phyloP scores from a whole-genome alignment of 768 basidiomycete species.

The Stropharia rugosoannulata region DNA sequence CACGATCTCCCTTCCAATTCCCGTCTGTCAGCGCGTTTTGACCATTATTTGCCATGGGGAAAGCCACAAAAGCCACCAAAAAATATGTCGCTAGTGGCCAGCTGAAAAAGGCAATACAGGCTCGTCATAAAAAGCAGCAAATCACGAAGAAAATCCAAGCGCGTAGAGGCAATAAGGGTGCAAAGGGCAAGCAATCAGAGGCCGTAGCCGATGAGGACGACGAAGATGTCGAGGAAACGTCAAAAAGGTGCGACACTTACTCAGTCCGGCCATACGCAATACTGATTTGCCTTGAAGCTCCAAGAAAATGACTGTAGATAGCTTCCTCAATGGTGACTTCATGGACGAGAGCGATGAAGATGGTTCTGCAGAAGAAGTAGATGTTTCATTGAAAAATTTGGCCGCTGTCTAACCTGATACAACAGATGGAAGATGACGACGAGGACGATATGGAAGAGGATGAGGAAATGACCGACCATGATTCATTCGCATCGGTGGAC shows the following conservation, averaged over 20 bases:
- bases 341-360: conserved; percentile 59
- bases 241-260: conserved; percentile 13
- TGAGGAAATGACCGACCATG: conserved; percentile 45
- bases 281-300: conserved; percentile 26
- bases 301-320: conserved; percentile 69
- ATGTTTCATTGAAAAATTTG: conserved; percentile 3
- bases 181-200: conserved; percentile 33
- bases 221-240: conserved; percentile 33
- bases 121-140: conserved; percentile 79
- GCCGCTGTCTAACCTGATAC: background rate
- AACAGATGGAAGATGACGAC: conserved; percentile 22
- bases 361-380: conserved; percentile 15
- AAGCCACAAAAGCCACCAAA: conserved; percentile 76
- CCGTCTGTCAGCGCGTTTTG: background rate
- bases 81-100: conserved; percentile 89
- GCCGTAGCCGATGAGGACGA: conserved; percentile 34
- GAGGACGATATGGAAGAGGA: conserved; percentile 35
- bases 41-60: conserved; percentile 23
- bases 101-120: conserved; percentile 83
- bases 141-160: conserved; percentile 68
- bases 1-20: background rate
- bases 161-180: conserved; percentile 46
- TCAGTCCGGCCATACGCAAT: background rate
- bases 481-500: conserved; percentile 76
- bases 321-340: conserved; percentile 70